Percentiles rank a stretch among this genome's conserved stretches.
These are phyloP conservation scores for Pleurotus tuber-regium DNA, from an alignment of 768 basidiomycete genomes.

Conservation along the genomic window DNA sequence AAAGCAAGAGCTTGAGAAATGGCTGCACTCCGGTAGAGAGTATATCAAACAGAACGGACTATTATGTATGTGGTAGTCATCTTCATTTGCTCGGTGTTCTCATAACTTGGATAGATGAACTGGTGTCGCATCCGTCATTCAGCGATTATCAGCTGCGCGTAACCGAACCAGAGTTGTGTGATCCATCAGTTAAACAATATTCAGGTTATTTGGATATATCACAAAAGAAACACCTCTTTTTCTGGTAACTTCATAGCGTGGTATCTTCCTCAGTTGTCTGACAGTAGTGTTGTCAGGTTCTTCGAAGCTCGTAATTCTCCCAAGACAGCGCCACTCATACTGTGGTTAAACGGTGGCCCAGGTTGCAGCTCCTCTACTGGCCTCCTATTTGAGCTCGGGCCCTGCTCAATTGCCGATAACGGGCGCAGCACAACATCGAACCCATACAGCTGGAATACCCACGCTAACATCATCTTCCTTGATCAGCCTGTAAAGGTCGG, in stretches of 20 bases:
- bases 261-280: too few species aligned
- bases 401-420: slow-evolving; percentile 69
- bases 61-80: slow-evolving; percentile 49
- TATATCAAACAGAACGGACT: slow-evolving; percentile 72
- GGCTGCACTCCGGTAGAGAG: slow-evolving; percentile 60
- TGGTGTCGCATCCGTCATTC: slow-evolving; percentile 54
- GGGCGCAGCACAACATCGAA: slow-evolving; percentile 74
- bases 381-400: slow-evolving; percentile 89
- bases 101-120: slow-evolving; percentile 49
- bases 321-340: slow-evolving; percentile 72
- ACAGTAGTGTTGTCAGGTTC: slow-evolving; percentile 51
- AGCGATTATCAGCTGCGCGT: slow-evolving; percentile 54
- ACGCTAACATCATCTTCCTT: slow-evolving; percentile 77
- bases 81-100: not conserved
- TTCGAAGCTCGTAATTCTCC: slow-evolving; percentile 83
- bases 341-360: slow-evolving; percentile 89
- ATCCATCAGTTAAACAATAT: slow-evolving; percentile 74
- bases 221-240: slow-evolving; percentile 81
- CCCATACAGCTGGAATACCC: slow-evolving; percentile 80
- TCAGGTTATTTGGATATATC: slow-evolving; percentile 84
- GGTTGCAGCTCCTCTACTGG: slow-evolving; percentile 75
- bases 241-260: too few species aligned
- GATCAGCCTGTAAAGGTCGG: slow-evolving; percentile 88
- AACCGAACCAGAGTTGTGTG: slow-evolving; percentile 72
- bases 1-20: slow-evolving; percentile 54